These are phyloP conservation scores for Diaporthe humulicola DNA, from an alignment of 2,329 filamentous ascomycete genomes.

Conservation along the genomic window DNA sequence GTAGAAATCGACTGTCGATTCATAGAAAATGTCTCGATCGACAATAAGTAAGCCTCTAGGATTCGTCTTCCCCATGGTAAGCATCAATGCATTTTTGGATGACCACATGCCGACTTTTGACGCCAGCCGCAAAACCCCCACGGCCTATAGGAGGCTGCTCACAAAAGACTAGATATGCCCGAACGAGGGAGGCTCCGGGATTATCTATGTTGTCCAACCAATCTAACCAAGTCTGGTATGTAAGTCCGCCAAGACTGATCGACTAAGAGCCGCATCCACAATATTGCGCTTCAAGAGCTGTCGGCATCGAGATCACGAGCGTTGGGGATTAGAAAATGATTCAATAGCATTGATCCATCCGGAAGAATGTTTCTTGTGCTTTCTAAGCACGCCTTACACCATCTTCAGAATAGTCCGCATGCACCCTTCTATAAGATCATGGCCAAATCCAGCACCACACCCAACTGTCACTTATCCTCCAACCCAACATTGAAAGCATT, in stretches of 20 bases:
- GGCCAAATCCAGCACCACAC: not conserved
- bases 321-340: not conserved
- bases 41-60: not conserved
- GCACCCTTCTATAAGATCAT: not conserved
- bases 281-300: too few relatives aligned
- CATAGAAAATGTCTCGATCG: not conserved
- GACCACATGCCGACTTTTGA: too few relatives aligned
- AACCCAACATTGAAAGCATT: not conserved
- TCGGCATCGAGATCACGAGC: not conserved
- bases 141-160: not conserved
- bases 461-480: not conserved
- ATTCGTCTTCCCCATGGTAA: not conserved
- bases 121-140: too few relatives aligned
- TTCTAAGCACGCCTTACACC: not conserved
- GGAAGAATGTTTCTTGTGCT: not conserved
- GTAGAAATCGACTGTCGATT: too few relatives aligned
- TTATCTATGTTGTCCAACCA: not conserved
- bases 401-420: too few relatives aligned
- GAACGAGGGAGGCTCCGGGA: not conserved
- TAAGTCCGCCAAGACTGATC: conserved; percentile 7
- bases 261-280: not conserved
- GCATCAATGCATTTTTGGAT: not conserved
- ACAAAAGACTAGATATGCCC: not conserved
- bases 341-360: not conserved
- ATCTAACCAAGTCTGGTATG: conserved; percentile 6